Evolutionary conservation across 164 flowering plant genomes (phyloP).

Genomic region (Saururus chinensis): DNA sequence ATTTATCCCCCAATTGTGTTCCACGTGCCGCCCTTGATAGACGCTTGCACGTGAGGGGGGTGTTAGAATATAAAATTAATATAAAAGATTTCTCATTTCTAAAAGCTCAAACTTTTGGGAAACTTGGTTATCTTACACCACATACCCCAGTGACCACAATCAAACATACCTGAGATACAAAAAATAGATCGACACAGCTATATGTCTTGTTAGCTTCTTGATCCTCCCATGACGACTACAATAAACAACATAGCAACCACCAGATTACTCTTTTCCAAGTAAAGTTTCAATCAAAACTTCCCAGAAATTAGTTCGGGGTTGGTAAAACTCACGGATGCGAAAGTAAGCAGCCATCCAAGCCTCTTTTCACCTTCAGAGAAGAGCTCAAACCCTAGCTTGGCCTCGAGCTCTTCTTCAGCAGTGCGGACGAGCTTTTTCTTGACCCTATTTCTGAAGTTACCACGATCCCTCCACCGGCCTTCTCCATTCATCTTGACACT

Average conservation of each 20-base stretch:
- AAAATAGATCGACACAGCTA: conserved; percentile 91
- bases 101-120: no score
- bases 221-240: conserved; percentile 87
- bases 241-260: background rate
- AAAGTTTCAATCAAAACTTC: background rate
- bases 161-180: conserved; percentile 72
- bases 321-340: conserved; percentile 51
- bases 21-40: no score
- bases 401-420: conserved; percentile 75
- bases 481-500: no score
- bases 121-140: no score
- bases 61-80: no score
- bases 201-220: conserved; percentile 46
- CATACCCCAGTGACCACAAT: background rate
- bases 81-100: no score
- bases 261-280: background rate
- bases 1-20: no score
- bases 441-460: conserved; percentile 24
- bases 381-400: conserved; percentile 75
- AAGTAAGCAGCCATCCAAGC: conserved; percentile 94
- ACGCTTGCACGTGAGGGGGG: no score
- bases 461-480: conserved; percentile 38
- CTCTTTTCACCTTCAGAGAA: conserved; percentile 84
- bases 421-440: conserved; percentile 48
- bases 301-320: background rate